Evolutionary conservation across 306 rosid genomes (phyloP), one percentile per base, ranked within the genome.

Genomic region (Astragalus glycyphyllos): DNA sequence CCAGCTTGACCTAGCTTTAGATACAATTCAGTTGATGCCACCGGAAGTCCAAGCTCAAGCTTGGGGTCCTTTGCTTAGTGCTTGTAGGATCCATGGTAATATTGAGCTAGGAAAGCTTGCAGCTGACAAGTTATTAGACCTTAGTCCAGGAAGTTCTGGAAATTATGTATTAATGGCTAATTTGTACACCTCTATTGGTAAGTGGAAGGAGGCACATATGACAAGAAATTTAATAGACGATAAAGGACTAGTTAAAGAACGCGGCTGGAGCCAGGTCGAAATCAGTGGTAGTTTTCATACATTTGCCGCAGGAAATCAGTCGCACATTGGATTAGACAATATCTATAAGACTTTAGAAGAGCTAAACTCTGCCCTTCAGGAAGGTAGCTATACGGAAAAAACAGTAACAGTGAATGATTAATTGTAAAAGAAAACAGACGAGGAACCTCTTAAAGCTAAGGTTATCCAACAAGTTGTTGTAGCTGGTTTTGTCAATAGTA

Each of bases 61-160:
- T 50, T 86, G 89, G 84, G 82, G 82, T 54, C 82, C 86, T 16
- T 79, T 90, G 71, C 91, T 87, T 48, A 84, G 89, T 81, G 90
- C 94, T 65, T 90, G 88, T 57, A 78, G 84, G 77, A 82, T 79
- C 65, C 85, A 76, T 15, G 87, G 88, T 51, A 80, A 82, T 68
- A 65, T 67, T 31, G 73, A 79, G 55, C 74, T 85, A 10, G 89
- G 86, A 23, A 82, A 83, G 85, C 69, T 83, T 66, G 80, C 73
- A 31, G 73, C 84, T 47, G 54, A 23, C 16, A 71, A 72, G 73
- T 79, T 88, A 69, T 68, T 79, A 53, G 69, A 83, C 5, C 61
- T 54, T 31, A 69, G 64, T 74, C 68, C 84, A 34, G 69, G 68
- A 69, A 62, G 58, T 14, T 60, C 80, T 23, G 89, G 84, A 59